phyloP scores from a whole-genome alignment of 768 basidiomycete species.

The Tulasnella sp. region DNA sequence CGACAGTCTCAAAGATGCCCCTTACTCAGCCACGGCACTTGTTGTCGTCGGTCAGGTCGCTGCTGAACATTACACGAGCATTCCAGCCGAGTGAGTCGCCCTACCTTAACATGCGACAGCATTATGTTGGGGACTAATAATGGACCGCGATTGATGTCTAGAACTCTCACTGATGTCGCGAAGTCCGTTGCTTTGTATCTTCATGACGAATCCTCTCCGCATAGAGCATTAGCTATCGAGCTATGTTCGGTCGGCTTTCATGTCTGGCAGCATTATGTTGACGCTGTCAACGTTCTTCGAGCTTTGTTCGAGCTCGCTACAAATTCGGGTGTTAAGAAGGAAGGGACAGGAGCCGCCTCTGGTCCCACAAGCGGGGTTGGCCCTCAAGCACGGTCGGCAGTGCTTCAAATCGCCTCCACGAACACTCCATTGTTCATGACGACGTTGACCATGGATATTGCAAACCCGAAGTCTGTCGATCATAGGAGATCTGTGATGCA shows the following conservation, averaged over 20 bases:
- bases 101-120: neutral
- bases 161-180: constrained; percentile 76
- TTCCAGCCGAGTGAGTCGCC: constrained; percentile 60
- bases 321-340: constrained; percentile 50
- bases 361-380: constrained; percentile 54
- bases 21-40: constrained; percentile 62
- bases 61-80: constrained; percentile 67
- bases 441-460: constrained; percentile 83
- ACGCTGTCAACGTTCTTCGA: constrained; percentile 82
- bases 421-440: constrained; percentile 93
- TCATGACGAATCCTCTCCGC: constrained; percentile 59
- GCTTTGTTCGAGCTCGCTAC: constrained; percentile 79
- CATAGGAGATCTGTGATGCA: constrained; percentile 88
- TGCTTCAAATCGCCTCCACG: constrained; percentile 75
- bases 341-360: constrained; percentile 43
- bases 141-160: constrained; percentile 35
- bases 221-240: constrained; percentile 76
- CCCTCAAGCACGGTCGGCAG: constrained; percentile 70
- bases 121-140: neutral
- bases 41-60: constrained; percentile 82
- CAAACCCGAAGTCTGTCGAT: constrained; percentile 64
- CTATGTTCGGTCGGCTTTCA: constrained; percentile 86
- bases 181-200: constrained; percentile 77
- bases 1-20: constrained; percentile 54
- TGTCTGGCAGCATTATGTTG: constrained; percentile 91